These are phyloP conservation scores for Scleroderma citrinum DNA, from an alignment of 768 basidiomycete species.

Conservation along the genomic window DNA sequence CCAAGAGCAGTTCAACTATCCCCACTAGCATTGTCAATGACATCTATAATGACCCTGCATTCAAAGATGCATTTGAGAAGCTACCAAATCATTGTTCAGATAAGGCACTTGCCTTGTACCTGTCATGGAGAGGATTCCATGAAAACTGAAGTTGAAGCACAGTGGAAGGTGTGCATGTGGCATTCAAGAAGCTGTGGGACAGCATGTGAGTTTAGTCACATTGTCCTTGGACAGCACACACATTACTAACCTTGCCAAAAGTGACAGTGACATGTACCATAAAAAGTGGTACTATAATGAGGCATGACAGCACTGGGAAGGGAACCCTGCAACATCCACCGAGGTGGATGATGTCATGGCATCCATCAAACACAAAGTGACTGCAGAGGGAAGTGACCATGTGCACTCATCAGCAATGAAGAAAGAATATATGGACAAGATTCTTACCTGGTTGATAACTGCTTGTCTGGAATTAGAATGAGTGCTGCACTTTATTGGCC, in stretches of 20 bases:
- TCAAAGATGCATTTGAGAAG: neutral
- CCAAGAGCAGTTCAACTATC: too few species aligned
- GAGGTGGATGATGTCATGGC: constrained; percentile 20
- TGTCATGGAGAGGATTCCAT: neutral
- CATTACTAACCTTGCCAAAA: too few species aligned
- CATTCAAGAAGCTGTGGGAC: neutral
- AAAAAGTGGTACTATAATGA: constrained; percentile 19
- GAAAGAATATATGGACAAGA: neutral
- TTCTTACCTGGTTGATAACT: neutral
- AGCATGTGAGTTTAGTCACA: neutral
- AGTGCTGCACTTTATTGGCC: neutral
- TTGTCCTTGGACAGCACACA: too few species aligned
- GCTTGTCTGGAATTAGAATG: neutral
- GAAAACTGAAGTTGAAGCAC: neutral
- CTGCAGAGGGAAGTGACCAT: constrained; percentile 15
- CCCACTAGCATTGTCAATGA: neutral
- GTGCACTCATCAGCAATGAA: constrained; percentile 26
- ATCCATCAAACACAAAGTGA: constrained; percentile 18
- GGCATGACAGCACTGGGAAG: constrained; percentile 16
- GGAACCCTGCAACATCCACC: constrained; percentile 23
- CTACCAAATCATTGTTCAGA: neutral
- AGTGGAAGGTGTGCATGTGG: neutral
- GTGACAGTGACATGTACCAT: neutral
- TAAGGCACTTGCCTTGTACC: neutral
- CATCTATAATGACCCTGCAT: neutral